A percentile compares a stretch with the other conserved stretches of the same genome.
Evolutionary conservation across 345 rosid genomes (phyloP).

Genomic region (Durio zibethinus): DNA sequence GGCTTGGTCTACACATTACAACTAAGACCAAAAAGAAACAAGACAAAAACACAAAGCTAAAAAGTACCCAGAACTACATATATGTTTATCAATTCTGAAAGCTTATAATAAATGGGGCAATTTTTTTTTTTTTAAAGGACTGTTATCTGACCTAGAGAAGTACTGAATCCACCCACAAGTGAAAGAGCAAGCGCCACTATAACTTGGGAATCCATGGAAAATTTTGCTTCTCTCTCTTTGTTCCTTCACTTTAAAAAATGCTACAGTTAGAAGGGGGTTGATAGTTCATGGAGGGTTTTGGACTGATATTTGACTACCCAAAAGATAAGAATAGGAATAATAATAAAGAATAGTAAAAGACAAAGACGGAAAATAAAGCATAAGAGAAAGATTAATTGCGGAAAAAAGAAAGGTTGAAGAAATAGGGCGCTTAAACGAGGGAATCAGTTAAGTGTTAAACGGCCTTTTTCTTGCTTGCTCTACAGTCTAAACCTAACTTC

Average conservation of each 20-base stretch:
- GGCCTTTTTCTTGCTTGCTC: too few relatives aligned
- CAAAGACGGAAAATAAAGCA: background rate
- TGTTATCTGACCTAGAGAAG: slow-evolving; percentile 51
- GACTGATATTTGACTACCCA: slow-evolving; percentile 1
- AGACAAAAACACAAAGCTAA: background rate
- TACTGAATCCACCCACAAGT: slow-evolving; percentile 57
- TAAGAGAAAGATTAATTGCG: background rate
- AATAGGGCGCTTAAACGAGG: slow-evolving; percentile 4
- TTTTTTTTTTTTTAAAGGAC: background rate
- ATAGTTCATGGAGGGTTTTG: background rate
- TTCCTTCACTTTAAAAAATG: background rate
- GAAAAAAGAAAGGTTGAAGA: slow-evolving; percentile 12
- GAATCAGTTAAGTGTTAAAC: too few relatives aligned
- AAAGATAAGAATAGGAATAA: background rate
- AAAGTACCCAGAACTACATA: background rate
- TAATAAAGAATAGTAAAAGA: background rate
- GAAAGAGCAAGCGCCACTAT: slow-evolving; percentile 45
- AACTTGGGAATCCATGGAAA: slow-evolving; percentile 57
- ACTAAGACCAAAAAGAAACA: too few relatives aligned
- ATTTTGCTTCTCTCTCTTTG: slow-evolving; percentile 6
- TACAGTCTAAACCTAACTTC: too few relatives aligned
- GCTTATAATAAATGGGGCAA: background rate
- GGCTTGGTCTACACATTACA: background rate
- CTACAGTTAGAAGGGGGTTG: background rate
- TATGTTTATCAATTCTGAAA: background rate